Conservation (phyloP, 768 basidiomycete species). For the Serendipita sp. region DNA sequence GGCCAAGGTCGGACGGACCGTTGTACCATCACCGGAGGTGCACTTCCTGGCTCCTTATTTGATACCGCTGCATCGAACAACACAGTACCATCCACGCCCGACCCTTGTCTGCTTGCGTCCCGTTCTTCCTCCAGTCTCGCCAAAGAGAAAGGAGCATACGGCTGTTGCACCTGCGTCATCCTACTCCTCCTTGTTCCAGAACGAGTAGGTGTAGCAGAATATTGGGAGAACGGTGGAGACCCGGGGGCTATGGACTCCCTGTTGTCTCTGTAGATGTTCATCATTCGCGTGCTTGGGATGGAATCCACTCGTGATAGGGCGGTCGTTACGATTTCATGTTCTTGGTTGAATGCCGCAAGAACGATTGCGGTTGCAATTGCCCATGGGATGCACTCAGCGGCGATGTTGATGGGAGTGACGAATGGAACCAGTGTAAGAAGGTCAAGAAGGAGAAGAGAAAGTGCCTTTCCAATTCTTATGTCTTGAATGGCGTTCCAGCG, state of each 20-base stretch:
- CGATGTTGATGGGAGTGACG: slow-evolving; percentile 21
- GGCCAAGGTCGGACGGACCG: neutral
- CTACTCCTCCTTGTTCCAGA: neutral
- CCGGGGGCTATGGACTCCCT: neutral
- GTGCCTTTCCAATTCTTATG: slow-evolving; percentile 20
- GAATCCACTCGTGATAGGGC: neutral
- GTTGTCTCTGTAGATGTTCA: neutral
- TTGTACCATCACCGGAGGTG: neutral
- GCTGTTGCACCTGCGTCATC: neutral
- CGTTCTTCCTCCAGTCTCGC: neutral
- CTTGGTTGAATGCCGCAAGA: slow-evolving; percentile 13
- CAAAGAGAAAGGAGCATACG: neutral
- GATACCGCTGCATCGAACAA: neutral
- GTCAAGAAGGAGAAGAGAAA: slow-evolving; percentile 31
- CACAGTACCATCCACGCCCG: too few relatives aligned
- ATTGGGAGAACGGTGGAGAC: neutral
- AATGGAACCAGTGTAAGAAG: slow-evolving; percentile 27
- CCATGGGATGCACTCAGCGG: slow-evolving; percentile 29
- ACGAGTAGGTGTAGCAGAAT: neutral
- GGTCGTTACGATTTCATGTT: neutral
- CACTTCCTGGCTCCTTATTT: neutral
- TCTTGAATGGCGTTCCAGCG: slow-evolving; percentile 18
- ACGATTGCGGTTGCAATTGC: slow-evolving; percentile 28
- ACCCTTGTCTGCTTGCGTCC: neutral
- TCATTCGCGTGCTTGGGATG: neutral